phyloP scores from a whole-genome alignment of 1,284 basidiomycete species.

The Rhodotorula sp. region DNA sequence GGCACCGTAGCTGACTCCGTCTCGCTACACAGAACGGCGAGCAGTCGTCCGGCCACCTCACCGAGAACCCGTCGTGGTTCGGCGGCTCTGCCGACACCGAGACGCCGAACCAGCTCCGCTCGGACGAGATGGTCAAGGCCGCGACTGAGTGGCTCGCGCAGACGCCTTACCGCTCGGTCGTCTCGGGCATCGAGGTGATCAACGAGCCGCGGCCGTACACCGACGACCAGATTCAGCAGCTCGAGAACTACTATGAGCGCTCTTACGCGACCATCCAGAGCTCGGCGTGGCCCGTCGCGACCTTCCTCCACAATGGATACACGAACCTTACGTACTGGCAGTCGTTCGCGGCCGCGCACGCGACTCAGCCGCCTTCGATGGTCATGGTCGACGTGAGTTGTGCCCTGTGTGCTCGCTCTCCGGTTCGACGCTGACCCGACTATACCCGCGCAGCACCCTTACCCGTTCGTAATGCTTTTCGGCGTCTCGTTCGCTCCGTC shows the following conservation, averaged over 20 bases:
- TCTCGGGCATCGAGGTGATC: conserved; percentile 45
- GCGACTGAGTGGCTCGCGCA: conserved; percentile 43
- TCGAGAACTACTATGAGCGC: conserved; percentile 43
- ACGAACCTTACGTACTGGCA: conserved; percentile 14
- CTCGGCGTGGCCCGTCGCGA: conserved; percentile 43
- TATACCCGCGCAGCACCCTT: conserved; percentile 38
- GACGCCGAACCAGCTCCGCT: conserved; percentile 40
- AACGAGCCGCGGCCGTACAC: conserved; percentile 47
- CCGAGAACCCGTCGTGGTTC: conserved; percentile 23
- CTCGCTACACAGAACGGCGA: conserved; percentile 48
- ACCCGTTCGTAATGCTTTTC: conserved; percentile 27
- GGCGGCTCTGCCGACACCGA: conserved; percentile 15
- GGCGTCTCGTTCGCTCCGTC: conserved; percentile 2
- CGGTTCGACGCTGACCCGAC: background rate
- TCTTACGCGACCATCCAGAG: conserved; percentile 44
- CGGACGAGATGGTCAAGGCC: conserved; percentile 44
- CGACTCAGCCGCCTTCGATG: conserved; percentile 42
- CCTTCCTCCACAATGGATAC: conserved; percentile 44
- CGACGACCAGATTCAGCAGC: conserved; percentile 39
- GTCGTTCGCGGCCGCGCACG: conserved; percentile 17
- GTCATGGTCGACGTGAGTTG: conserved; percentile 41
- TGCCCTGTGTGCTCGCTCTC: background rate
- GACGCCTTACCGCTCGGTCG: conserved; percentile 45
- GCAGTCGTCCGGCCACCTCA: conserved; percentile 44
- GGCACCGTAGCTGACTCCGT: too few relatives aligned